Conservation (phyloP, 192 early-diverging fungal genomes). For the Coemansia sp. region DNA sequence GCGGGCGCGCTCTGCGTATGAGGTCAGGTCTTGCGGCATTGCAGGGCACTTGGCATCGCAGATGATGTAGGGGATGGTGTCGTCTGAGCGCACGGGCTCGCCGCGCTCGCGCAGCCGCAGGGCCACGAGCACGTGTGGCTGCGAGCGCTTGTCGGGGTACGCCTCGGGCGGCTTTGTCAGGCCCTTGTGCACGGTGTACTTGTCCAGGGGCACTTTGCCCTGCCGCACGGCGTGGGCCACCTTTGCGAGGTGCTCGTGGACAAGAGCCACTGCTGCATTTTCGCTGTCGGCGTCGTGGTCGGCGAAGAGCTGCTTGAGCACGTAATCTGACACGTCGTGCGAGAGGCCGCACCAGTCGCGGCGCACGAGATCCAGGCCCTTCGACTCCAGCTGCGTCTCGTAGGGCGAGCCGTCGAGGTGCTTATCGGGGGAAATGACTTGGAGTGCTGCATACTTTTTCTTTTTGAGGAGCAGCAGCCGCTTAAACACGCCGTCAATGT, state of each 20-base stretch:
- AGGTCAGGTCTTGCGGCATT: background rate
- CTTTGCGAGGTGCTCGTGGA: conserved; percentile 71
- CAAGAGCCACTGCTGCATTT: conserved; percentile 72
- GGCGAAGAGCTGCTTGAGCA: conserved; percentile 62
- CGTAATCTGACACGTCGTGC: conserved; percentile 83
- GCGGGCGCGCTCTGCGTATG: conserved; percentile 72
- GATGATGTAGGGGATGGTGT: conserved; percentile 93
- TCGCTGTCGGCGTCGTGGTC: conserved; percentile 54
- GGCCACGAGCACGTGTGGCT: conserved; percentile 97
- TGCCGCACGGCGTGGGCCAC: conserved; percentile 73
- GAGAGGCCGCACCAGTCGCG: conserved; percentile 97
- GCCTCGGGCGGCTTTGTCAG: conserved; percentile 89
- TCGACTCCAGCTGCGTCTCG: conserved; percentile 69
- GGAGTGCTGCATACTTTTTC: conserved; percentile 96
- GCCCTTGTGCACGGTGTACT: conserved; percentile 92
- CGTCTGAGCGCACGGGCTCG: conserved; percentile 69
- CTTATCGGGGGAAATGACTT: conserved; percentile 57
- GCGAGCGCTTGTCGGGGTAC: conserved; percentile 83
- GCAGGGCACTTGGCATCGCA: conserved; percentile 54
- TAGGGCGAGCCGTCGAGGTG: conserved; percentile 22
- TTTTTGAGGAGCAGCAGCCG: conserved; percentile 92
- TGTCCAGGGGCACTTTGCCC: conserved; percentile 70
- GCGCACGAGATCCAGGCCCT: conserved; percentile 94
- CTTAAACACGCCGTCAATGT: conserved; percentile 92
- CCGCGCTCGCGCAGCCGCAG: conserved; percentile 75